phyloP scores from a whole-genome alignment of 78 protist species.

The slime mould (Dictyostelium discoideum) region DNA sequence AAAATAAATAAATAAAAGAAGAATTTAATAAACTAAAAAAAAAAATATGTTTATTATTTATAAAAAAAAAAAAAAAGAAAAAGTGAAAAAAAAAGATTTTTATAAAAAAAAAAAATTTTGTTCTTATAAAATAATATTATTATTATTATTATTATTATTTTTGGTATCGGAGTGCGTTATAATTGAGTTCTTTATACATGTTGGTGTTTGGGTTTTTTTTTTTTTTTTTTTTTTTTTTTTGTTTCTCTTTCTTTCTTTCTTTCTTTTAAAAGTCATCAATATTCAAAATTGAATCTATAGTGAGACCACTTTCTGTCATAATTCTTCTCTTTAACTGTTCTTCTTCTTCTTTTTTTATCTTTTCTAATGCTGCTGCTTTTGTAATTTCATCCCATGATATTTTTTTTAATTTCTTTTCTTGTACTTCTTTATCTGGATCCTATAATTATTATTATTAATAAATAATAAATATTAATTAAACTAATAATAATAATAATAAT shows the following conservation, averaged over 20 bases:
- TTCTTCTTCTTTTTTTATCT: slow-evolving; percentile 36
- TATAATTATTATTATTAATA: background rate
- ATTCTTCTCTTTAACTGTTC: slow-evolving; percentile 57
- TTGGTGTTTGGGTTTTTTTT: background rate
- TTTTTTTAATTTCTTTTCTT: slow-evolving; percentile 53
- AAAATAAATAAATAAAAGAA: too few relatives aligned
- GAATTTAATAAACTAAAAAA: too few relatives aligned
- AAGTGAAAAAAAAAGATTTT: too few relatives aligned
- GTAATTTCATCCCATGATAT: slow-evolving; percentile 70
- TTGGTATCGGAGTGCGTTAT: background rate
- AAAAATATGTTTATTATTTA: too few relatives aligned
- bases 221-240: background rate
- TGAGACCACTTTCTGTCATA: slow-evolving; percentile 72
- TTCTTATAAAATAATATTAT: too few relatives aligned
- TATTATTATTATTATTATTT: too few relatives aligned
- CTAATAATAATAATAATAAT: background rate
- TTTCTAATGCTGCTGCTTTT: slow-evolving; percentile 31
- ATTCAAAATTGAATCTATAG: slow-evolving; percentile 69
- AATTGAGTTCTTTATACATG: background rate
- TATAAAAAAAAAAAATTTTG: too few relatives aligned
- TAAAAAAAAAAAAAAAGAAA: too few relatives aligned
- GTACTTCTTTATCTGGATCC: slow-evolving; percentile 71
- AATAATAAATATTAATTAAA: background rate
- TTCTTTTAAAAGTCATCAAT: slow-evolving; percentile 49
- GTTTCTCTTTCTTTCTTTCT: background rate